Conservation (phyloP, 257 asterid genomes). For the Solanum piurae region DNA sequence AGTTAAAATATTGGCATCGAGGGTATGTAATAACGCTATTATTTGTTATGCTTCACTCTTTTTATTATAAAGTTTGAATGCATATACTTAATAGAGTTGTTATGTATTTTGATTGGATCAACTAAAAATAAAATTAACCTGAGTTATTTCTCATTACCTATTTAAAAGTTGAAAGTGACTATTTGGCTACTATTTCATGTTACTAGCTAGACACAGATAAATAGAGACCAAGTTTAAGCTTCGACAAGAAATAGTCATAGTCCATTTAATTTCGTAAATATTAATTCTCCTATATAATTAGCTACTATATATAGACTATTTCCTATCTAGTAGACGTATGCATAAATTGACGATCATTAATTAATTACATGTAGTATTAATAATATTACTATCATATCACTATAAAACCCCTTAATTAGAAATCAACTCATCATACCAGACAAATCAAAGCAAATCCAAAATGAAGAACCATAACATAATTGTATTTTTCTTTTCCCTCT, state of each 20-base stretch:
- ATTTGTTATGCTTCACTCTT: rapidly evolving
- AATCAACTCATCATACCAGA: background rate
- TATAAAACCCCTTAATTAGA: background rate
- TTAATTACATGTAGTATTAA: background rate
- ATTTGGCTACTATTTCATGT: background rate
- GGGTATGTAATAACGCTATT: no score
- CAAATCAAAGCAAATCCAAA: background rate
- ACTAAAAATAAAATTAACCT: background rate
- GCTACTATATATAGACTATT: background rate
- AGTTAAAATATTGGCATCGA: no score
- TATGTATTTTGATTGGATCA: background rate
- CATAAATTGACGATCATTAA: background rate
- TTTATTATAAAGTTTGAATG: background rate
- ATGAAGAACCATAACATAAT: background rate
- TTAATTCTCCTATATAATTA: background rate
- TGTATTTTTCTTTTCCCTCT: background rate
- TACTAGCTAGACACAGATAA: background rate
- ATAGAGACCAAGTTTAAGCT: background rate
- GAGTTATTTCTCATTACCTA: background rate
- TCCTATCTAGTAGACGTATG: background rate
- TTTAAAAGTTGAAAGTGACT: background rate
- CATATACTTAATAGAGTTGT: background rate
- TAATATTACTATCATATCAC: background rate
- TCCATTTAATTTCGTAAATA: background rate
- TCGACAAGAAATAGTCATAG: background rate